Base-by-base conservation (phyloP, 176 grass and related monocot species). In the Rhipidocladum racemiflorum region DNA sequence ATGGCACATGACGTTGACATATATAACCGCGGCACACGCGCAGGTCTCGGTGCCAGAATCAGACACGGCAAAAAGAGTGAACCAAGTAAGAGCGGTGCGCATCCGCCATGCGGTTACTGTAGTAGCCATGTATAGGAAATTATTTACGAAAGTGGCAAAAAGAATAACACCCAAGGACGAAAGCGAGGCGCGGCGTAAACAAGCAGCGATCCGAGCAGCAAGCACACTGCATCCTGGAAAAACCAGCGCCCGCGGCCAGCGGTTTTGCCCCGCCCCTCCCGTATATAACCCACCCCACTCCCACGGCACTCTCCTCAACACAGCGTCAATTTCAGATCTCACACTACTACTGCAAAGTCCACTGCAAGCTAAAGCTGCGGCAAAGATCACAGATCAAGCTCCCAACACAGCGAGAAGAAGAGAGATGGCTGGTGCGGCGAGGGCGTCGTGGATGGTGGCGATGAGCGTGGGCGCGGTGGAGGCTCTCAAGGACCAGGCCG, bases 401-500 rank as follows among this genome's bases (percentile, higher is more conserved):
- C 43, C 16, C 57, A 77, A 21, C 39, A 9, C 40, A 62, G 1
- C 53, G 24, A 74, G 29, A 78, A 24, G 4, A 40, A 27, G 3
- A 66, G 1, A 80, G 11, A 94, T 89, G 87, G 81, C 82, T 0
- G 65, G 27, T 38, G 75, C 78, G 7, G 73, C 87, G 1, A 95
- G 61, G 76, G 78, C 81, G 11, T 92, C 90, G 28, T 88, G 88
- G 79, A 61, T 75, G 4, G 88, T 84, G 20, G 88, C 90, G 24
- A 75, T 85, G 55, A 95, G 87, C 79, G 83, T 95, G 5, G 86
- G 88, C 27, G 83, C 88, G 0, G 93, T 92, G 75, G 93, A 95
- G 49, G 93, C 88, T 8, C 81, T 95, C 70, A 97, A 96, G 82
- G 90, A 95, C 66, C 91, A 97, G 57, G 85, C 48, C 0, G 91